phyloP scores from a whole-genome alignment of 257 asterid species.

The Solanum lignicaule region DNA sequence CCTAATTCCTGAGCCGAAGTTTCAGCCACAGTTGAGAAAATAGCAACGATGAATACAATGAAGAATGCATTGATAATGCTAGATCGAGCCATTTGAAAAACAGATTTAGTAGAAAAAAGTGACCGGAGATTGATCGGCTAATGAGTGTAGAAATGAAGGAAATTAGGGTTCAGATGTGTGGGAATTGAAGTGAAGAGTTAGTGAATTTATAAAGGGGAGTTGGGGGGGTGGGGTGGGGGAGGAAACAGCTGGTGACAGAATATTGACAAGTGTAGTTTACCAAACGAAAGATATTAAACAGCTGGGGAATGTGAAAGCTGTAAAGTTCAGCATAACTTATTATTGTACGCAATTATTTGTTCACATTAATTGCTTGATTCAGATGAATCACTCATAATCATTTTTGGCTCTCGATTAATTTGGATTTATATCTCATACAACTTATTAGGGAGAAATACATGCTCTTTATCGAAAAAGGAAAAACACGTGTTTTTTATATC shows the following conservation, averaged over 20 bases:
- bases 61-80: conserved; percentile 8
- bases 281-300: neutral
- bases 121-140: neutral
- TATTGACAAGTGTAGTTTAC: neutral
- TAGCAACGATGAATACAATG: neutral
- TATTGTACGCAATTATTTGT: neutral
- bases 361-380: neutral
- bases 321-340: neutral
- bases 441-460: rapidly evolving
- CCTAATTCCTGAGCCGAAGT: conserved; percentile 9
- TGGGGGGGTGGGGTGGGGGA: neutral
- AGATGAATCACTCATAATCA: neutral
- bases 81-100: conserved; percentile 9
- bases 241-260: neutral
- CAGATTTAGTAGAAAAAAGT: neutral
- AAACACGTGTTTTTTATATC: too few species aligned
- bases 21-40: neutral
- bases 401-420: neutral
- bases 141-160: neutral
- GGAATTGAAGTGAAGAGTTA: neutral
- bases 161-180: neutral
- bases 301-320: conserved; percentile 1
- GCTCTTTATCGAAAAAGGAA: too few species aligned
- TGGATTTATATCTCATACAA: too few species aligned
- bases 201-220: neutral